Base-by-base conservation (phyloP, 2,329 filamentous ascomycete genomes). In the Colletotrichum eleusines region DNA sequence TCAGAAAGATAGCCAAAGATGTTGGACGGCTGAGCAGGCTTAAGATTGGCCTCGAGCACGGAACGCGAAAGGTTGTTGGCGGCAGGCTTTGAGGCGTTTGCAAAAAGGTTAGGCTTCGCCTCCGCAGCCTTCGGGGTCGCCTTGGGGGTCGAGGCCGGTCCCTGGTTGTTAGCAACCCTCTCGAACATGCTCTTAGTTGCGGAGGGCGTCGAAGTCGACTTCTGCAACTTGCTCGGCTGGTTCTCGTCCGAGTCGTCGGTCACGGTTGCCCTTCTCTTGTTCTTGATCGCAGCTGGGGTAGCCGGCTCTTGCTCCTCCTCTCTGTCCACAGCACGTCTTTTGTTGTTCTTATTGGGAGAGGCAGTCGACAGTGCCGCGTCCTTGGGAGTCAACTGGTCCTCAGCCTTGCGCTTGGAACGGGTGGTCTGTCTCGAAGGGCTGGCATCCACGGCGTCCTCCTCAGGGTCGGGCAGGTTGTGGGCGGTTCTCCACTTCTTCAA, bases 1-100 rank as follows among this genome's bases (percentile, higher is more conserved):
- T 88, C 87, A 1, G 88, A 90, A 9, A 90, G 82, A 74, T 90
- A 87, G 31, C 84, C 85, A 75, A 91, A 91, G 60, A 90, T 89
- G 75, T 90, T 90, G 51, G 78, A 75, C 20, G 74, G 77, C 31
- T 77, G 65, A 1, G 77, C 54, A 16, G 74, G 76, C 76, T 85
- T 84, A 20, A 80, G 62, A 64, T 79, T 81, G 16, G 44, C 46
- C 46, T 81, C 79, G 70, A 86, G 79, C 14, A 85, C 82, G 0
- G 85, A 85, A 33, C 81, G 80, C 35, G 83, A 80, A 33, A 84
- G 75, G 42, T 78, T 79, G 50, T 80, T 80, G 51, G 80, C 82
- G 20, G 78, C 73, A 7, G 80, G 73, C 75, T 82, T 81, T 28
- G 80, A 71, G 31, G 79, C 64, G 53, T 72, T 75, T 1, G 77